phyloP scores from a whole-genome alignment of 129 eudicot species.

The Helianthus annuus region HanXRQr2.0-SUNRISE NC_035433.2:50890565-50891064 shows the following conservation, averaged over 20 bases:
- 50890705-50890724: neutral
- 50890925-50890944: slow-evolving; percentile 19
- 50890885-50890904: slow-evolving; percentile 25
- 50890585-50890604: neutral
- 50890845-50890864: neutral
- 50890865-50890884: slow-evolving; percentile 20
- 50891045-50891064: too few relatives aligned
- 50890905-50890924: slow-evolving; percentile 12
- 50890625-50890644: neutral
- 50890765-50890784: slow-evolving; percentile 14
- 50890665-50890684: neutral
- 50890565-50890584: neutral
- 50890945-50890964: slow-evolving; percentile 5
- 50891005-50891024: too few relatives aligned
- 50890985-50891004: neutral
- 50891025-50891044: too few relatives aligned
- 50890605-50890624: neutral
- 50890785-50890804: slow-evolving; percentile 17
- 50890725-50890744: neutral
- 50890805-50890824: slow-evolving; percentile 30
- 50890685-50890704: neutral
- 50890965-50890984: slow-evolving; percentile 19
- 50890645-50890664: neutral
- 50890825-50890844: slow-evolving; percentile 12
- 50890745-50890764: neutral